phyloP scores from a whole-genome alignment of 371 early-diverging fungal genomes.

The Rhizopus arrhizus region DNA sequence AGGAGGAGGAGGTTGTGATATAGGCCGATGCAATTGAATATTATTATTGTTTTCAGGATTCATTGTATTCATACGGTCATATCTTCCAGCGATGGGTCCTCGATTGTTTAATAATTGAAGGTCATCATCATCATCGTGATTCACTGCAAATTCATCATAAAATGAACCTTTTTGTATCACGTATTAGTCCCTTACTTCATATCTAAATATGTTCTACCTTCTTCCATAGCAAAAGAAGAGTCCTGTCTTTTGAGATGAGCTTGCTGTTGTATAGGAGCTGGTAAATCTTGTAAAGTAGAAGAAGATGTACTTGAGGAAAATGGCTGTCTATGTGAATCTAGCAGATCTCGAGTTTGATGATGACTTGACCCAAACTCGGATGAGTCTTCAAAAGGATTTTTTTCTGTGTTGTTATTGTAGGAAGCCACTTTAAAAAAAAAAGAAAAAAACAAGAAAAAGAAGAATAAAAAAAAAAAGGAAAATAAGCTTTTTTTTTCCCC shows the following conservation, averaged over 20 bases:
- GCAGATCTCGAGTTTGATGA: slow-evolving; percentile 14
- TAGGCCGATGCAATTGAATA: slow-evolving; percentile 20
- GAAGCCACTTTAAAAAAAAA: slow-evolving; percentile 18
- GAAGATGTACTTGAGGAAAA: slow-evolving; percentile 16
- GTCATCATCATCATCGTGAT: slow-evolving; percentile 52
- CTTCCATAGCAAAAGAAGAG: slow-evolving; percentile 35
- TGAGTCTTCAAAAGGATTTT: slow-evolving; percentile 34
- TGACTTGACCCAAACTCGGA: slow-evolving; percentile 26
- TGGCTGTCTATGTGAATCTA: slow-evolving; percentile 22
- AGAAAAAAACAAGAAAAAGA: not conserved
- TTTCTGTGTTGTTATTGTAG: slow-evolving; percentile 17
- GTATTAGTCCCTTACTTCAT: not conserved
- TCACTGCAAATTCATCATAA: slow-evolving; percentile 42
- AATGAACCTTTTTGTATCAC: slow-evolving; percentile 31
- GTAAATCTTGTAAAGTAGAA: slow-evolving; percentile 12
- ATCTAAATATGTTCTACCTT: slow-evolving; percentile 19
- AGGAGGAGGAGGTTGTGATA: slow-evolving; percentile 18
- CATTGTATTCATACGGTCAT: slow-evolving; percentile 1
- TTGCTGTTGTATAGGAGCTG: slow-evolving; percentile 20
- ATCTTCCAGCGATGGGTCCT: slow-evolving; percentile 47
- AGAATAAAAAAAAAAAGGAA: slow-evolving; percentile 1
- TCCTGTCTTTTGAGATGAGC: slow-evolving; percentile 26
- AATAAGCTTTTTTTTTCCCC: slow-evolving; percentile 4
- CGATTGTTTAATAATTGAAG: slow-evolving; percentile 46
- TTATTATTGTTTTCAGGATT: not conserved